A percentile compares a stretch with the other conserved stretches of the same genome.
These are phyloP conservation scores for Scheffersomyces segobiensis DNA, from an alignment of 1,139 yeast species.

Conservation along the genomic window DNA sequence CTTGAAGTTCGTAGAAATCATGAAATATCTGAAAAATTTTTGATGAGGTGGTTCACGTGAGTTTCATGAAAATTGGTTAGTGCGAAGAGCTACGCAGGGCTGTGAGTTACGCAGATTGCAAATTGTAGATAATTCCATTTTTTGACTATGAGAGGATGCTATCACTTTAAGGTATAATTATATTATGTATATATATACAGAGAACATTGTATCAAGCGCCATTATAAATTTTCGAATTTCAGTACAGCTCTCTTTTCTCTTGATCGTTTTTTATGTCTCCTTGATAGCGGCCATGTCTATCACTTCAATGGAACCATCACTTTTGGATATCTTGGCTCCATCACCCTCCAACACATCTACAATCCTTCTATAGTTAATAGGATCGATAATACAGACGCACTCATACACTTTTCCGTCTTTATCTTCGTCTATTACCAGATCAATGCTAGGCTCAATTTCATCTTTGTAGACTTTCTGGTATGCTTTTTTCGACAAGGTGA, in stretches of 20 bases:
- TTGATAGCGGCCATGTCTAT: slow-evolving; percentile 85
- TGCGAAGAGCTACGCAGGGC: background rate
- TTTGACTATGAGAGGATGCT: background rate
- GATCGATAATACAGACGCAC: slow-evolving; percentile 78
- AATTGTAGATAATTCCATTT: background rate
- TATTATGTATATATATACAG: background rate
- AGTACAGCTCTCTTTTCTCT: slow-evolving; percentile 26
- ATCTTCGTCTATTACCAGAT: slow-evolving; percentile 55
- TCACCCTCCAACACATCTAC: slow-evolving; percentile 61
- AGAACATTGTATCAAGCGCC: background rate
- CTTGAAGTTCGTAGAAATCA: background rate
- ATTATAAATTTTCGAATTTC: background rate
- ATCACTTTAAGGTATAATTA: background rate
- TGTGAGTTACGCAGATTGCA: background rate
- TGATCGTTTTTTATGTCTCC: slow-evolving; percentile 29
- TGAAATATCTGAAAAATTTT: slow-evolving; percentile 17
- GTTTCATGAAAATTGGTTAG: background rate
- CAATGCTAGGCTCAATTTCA: slow-evolving; percentile 52
- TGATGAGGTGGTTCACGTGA: slow-evolving; percentile 1
- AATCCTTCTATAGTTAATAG: slow-evolving; percentile 74
- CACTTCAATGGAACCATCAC: slow-evolving; percentile 76
- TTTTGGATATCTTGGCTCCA: slow-evolving; percentile 46
- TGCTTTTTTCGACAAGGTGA: slow-evolving; percentile 52
- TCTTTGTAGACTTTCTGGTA: slow-evolving; percentile 47
- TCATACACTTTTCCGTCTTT: slow-evolving; percentile 54